Base-by-base conservation (phyloP, 257 asterid species). In the Petunia secreta region DNA sequence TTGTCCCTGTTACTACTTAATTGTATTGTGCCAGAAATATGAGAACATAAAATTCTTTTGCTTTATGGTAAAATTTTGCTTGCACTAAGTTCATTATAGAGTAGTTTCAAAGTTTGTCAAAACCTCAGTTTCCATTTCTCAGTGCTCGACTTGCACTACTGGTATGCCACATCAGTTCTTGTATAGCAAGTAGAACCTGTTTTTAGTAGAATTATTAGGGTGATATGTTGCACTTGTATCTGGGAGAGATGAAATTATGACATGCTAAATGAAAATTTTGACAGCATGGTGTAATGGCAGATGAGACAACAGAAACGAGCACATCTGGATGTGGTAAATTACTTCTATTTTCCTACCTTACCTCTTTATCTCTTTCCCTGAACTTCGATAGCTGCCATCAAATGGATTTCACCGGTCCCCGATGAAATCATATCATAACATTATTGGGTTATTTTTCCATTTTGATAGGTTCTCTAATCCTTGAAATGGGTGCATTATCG, bases 401-500 rank as follows among this genome's bases (percentile, higher is more conserved):
- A 63, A 62, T 44, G 13, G 58, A 62, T 78, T 78, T 37, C 48
- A 62, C 50, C 11, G 44, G 36, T 75, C 81, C 44, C 52, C 59
- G 46, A 48, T 62, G 34, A 44, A 58, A 64, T 16, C 54, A 69
- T 63, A 44, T 64, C 5, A 52, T 82, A 60, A 36, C 78, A 75
- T 80, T 16, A 55, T 58, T 77, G 80, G 84, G 83, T 71, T 63
- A 62, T 63, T 80, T 13, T 37, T 53, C 6, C 83, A 64, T 82
- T 76, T 83, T 62, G 75, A 59, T 83, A 95, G 99, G 99, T 87
- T 95, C 98, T 75, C 87, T 95, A 85, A 90, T 95, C 86, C 98
- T 95, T 88, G 99, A 93, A 92, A 95, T 95, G 99, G 99, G 99
- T 79, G 96, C 98, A 50, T 82, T 95, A 66, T 93, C 99, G 50